Conservation (phyloP, 129 eudicot species). For the Logfia minima region DNA sequence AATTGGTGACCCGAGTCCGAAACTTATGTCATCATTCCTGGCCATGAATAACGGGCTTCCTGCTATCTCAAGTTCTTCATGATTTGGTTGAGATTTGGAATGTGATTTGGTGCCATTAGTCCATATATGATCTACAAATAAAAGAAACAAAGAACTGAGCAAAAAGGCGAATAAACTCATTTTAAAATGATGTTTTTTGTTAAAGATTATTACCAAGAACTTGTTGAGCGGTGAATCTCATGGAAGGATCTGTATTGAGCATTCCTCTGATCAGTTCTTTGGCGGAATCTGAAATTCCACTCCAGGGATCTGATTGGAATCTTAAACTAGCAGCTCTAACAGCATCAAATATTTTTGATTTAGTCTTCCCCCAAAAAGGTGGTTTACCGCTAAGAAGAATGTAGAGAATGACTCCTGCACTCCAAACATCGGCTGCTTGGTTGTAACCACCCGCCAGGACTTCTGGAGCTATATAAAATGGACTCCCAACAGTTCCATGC, state of each 20-base stretch:
- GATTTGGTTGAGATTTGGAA: conserved; percentile 2
- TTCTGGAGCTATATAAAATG: conserved; percentile 94
- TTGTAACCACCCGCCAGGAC: conserved; percentile 79
- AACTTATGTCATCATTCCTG: conserved; percentile 59
- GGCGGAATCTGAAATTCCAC: conserved; percentile 56
- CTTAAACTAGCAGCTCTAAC: conserved; percentile 71
- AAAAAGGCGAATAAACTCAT: background rate
- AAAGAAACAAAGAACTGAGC: background rate
- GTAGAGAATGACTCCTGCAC: conserved; percentile 78
- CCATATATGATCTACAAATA: conserved; percentile 62
- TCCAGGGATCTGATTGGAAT: conserved; percentile 68
- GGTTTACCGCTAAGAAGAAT: conserved; percentile 83
- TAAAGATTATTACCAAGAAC: conserved; percentile 56
- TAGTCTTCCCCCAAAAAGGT: conserved; percentile 90
- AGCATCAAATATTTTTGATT: conserved; percentile 69
- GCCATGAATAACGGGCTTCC: conserved; percentile 41
- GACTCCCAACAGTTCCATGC: conserved; percentile 88
- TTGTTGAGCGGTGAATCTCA: conserved; percentile 66
- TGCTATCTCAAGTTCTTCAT: conserved; percentile 18
- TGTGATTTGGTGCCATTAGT: conserved; percentile 25
- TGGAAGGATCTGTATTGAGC: conserved; percentile 65
- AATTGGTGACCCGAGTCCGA: conserved; percentile 48
- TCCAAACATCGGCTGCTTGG: conserved; percentile 90
- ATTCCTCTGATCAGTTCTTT: conserved; percentile 73
- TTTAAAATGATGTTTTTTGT: conserved; percentile 1